Evolutionary conservation across 2,329 filamentous ascomycete genomes (phyloP).

Genomic region (Lojkania enalia): DNA sequence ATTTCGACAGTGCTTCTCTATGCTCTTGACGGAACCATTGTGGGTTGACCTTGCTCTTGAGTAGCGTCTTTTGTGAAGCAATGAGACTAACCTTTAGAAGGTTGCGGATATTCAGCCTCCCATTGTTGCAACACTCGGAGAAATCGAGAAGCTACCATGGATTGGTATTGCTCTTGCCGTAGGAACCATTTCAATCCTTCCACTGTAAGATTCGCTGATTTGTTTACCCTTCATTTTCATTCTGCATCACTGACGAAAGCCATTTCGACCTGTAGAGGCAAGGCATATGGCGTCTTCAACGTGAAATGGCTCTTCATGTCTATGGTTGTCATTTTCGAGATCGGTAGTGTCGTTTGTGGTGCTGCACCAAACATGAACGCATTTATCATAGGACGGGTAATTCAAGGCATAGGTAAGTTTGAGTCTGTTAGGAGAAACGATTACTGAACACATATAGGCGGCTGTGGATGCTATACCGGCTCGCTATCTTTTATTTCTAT

Average conservation of each 20-base stretch:
- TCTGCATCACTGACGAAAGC: too few species aligned
- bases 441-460: slow-evolving; percentile 37
- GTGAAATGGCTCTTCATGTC: slow-evolving; percentile 49
- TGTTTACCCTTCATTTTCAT: too few species aligned
- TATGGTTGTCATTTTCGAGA: slow-evolving; percentile 30
- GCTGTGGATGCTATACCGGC: slow-evolving; percentile 26
- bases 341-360: slow-evolving; percentile 36
- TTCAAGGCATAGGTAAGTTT: slow-evolving; percentile 52
- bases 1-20: slow-evolving; percentile 3
- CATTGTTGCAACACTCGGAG: slow-evolving; percentile 10
- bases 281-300: slow-evolving; percentile 48
- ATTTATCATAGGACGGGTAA: slow-evolving; percentile 48
- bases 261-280: slow-evolving; percentile 21
- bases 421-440: slow-evolving; percentile 52
- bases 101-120: slow-evolving; percentile 19
- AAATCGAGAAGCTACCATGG: slow-evolving; percentile 11
- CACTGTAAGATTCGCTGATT: too few species aligned
- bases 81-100: too few species aligned
- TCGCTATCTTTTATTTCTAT: slow-evolving; percentile 29
- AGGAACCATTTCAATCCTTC: too few species aligned
- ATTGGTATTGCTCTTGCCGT: slow-evolving; percentile 5
- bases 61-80: too few species aligned
- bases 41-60: too few species aligned
- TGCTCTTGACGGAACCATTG: slow-evolving; percentile 4
- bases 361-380: slow-evolving; percentile 32